Base-by-base conservation (phyloP, 2,329 filamentous ascomycete species). In the Hypoxylon sp. region DNA sequence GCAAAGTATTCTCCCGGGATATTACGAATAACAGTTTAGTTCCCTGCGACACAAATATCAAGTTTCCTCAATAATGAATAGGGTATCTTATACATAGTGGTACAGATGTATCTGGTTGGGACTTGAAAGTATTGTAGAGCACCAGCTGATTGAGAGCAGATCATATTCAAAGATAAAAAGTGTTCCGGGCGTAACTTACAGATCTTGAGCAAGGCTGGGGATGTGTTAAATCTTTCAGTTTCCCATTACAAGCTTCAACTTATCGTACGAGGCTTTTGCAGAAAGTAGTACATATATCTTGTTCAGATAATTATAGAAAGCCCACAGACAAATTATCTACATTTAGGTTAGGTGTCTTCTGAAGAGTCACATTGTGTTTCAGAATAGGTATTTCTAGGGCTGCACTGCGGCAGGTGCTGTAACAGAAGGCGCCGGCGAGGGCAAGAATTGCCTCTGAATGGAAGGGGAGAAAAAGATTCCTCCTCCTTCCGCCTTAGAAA, bases 11-110 rank as follows among this genome's bases (percentile, higher is more conserved):
- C 14, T 16, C 20, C 22, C 18, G 53, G 36, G 22, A 24, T 46
- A 16, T 28, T 48, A 16, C 32, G 42, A n/a, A 22, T 53, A 22
- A 12, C 20, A 33, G 42, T 52, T 12, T 14, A 38, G 32, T 45
- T 50, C 16, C 20, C 46, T 51, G 30, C 61, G 46, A 50, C 32
- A 24, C 24, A 33, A 55, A 14, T 22, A 45, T 26, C n/a, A 56
- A 33, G 46, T 33, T 18, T 3, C 7, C 16, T 18, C 20, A 50
- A 16, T 3, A 38, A 30, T 6, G 28, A 14, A 11, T 22, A 33
- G 14, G 44, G 20, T 54, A 24, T 5, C 16, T 16, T 28, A 36
- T 22, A 28, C 14, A 14, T 3, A 36, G 40, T 44, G 40, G 12
- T 33, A 38, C 24, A 28, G 8, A 42, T 33, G 40, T 24, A 50